Evolutionary conservation across 2,329 filamentous ascomycete genomes (phyloP), one percentile per base, ranked within the genome.

Genomic region (Fusarium sp.): DNA sequence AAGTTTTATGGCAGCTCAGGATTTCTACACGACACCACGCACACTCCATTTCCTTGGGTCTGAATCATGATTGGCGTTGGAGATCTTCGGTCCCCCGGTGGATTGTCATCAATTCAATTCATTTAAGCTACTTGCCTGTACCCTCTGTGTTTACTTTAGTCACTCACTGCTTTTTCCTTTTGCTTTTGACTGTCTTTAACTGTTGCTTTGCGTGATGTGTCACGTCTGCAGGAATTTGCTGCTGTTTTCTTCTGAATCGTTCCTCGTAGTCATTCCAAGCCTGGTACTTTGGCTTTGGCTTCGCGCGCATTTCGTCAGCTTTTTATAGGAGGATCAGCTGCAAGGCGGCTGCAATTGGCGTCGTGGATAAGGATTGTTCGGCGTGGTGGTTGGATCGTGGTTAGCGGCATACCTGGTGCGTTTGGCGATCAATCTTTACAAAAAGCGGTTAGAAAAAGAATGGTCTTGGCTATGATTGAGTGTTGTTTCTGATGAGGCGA

Each of bases 51-150:
- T 75, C 75, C 73, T 75, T 78, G 78, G 75, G 75, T 77, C 75
- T 77, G 71, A 76, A 76, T 80, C 74, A 80, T 77, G 78, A 79
- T 77, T 78, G 79, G 79, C 79, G 79, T 80, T 80, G 78, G 77
- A 80, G 79, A 80, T 78, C 67, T 75, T 77, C 73, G 76, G 75
- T 72, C 67, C 63, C 57, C 62, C 55, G 78, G 77, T 77, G 76
- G 76, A 75, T 76, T 76, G 76, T 77, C 74, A 77, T 77, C 74
- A 78, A 77, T 76, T 78, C 74, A 75, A 76, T 77, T 77, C 71
- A 76, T 75, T 75, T 71, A 73, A 72, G 72, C 71, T 74, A 70
- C 66, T 68, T 74, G 69, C 65, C 69, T 72, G 64, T 72, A 73
- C 52, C 51, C 66, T 70, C 57, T 62, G 52, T 57, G 64, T 69